Evolutionary conservation across 306 rosid species (phyloP).

Genomic region (Phaseolus lunatus): DNA sequence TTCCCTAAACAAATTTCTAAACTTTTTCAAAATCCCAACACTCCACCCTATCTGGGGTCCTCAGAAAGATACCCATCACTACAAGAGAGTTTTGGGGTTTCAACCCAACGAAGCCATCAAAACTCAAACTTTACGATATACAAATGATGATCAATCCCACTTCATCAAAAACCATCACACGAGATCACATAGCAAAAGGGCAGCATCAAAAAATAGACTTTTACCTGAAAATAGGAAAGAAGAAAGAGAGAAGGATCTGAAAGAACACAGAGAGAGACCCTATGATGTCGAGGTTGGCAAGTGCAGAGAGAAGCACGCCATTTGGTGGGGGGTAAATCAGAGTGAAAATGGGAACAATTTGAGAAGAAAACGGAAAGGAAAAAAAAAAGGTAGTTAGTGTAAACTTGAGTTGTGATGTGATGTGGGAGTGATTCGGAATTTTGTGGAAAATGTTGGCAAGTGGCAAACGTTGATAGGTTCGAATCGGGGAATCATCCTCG

Average conservation of each 20-base stretch:
- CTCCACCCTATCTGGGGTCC: not conserved
- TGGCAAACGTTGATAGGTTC: conserved; percentile 24
- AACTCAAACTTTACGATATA: not conserved
- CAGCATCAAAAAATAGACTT: not conserved
- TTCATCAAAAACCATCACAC: not conserved
- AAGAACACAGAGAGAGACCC: conserved; percentile 6
- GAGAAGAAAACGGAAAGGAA: conserved; percentile 25
- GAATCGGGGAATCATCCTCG: not conserved
- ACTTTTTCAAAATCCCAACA: not conserved
- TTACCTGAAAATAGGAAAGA: not conserved
- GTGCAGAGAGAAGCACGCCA: conserved; percentile 1
- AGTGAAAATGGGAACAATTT: conserved; percentile 26
- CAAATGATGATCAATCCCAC: conserved; percentile 16
- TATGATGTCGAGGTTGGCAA: conserved; percentile 23
- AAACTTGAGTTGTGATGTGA: conserved; percentile 9
- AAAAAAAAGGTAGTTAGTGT: conserved; percentile 16
- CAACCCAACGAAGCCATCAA: conserved; percentile 18
- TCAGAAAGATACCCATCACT: not conserved
- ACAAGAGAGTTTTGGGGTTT: not conserved
- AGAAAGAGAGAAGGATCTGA: conserved; percentile 2
- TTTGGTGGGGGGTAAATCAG: conserved; percentile 31
- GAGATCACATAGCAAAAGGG: conserved; percentile 11
- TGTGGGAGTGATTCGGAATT: conserved; percentile 24
- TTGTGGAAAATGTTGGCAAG: conserved; percentile 27
- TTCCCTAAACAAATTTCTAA: not conserved